Evolutionary conservation across 495 filamentous ascomycete genomes (phyloP), one percentile per base, ranked within the genome.

Genomic region (Baudoinia panamericana): DNA sequence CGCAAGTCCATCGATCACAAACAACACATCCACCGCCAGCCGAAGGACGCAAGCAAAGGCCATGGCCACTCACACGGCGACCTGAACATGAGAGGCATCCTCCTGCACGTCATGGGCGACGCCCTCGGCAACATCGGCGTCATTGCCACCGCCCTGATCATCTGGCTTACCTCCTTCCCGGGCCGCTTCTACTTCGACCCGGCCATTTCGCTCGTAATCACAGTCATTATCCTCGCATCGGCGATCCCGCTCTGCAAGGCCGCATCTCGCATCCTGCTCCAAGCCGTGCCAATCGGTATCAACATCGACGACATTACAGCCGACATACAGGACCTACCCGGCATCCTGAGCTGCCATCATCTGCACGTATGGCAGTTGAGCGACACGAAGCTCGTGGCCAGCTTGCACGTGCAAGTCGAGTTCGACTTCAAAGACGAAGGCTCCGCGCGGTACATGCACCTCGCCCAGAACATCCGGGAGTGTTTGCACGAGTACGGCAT

Each of bases 311-410:
- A 95, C 38, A 87, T 97, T 64, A 82, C 88, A 51, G 76, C 82
- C 39, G 90, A 97, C 57, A 93, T 97, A 41, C 71, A 83, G 48
- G 61, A 70, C 17, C 74, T 96, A 11, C 80, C 76, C 0, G 88
- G 88, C 30, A 76, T 97, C 24, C 63, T 84, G 45, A 81, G 79
- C 55, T 90, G 86, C 43, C 90, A 97, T 62, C 86, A 97, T 53
- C 68, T 97, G 9, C 90, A 97, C 58, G 86, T 97, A 45, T 97
- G 90, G 90, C 88, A 95, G 58, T 71, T 97, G 20, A 90, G 78
- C 29, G 88, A 95, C 54, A 84, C 85, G 10, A 93, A 94, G 63
- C 67, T 92, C 23, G 78, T 97, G 15, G 86, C 92, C 3, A 84
- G 79, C 0, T 70, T 97, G 53, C 90, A 97, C 56, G 80, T 97